Percentiles rank a stretch among this genome's conserved stretches.
Conservation (phyloP, 2,329 filamentous ascomycete genomes). For the Cercospora sojina region DNA sequence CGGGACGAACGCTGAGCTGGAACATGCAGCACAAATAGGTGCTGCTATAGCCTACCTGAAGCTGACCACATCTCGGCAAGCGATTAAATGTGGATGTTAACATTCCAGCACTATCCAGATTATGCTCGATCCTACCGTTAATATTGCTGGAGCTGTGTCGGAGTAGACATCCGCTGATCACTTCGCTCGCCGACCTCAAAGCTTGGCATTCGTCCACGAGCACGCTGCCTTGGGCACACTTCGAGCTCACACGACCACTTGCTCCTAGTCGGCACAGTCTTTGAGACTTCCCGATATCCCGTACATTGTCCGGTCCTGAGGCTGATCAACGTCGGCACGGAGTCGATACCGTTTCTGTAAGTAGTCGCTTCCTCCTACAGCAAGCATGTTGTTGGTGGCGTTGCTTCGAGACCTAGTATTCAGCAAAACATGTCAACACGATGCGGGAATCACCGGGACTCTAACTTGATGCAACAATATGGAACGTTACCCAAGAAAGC, state of each 20-base stretch:
- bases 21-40: not conserved
- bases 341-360: not conserved
- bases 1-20: not conserved
- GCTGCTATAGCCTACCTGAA: not conserved
- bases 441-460: not conserved
- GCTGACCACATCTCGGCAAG: not conserved
- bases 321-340: not conserved
- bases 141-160: not conserved
- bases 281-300: not conserved
- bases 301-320: not conserved
- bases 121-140: not conserved
- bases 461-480: not conserved
- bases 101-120: not conserved
- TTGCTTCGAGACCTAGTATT: not conserved
- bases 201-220: not conserved
- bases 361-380: not conserved
- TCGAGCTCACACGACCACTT: not conserved
- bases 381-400: not conserved
- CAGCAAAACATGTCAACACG: not conserved
- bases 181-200: not conserved
- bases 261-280: not conserved
- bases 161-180: not conserved
- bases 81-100: not conserved
- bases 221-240: not conserved
- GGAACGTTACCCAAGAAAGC: constrained; percentile 37